Conservation (phyloP, 2,329 filamentous ascomycete species). For the Neopestalotiopsis sp. region DNA sequence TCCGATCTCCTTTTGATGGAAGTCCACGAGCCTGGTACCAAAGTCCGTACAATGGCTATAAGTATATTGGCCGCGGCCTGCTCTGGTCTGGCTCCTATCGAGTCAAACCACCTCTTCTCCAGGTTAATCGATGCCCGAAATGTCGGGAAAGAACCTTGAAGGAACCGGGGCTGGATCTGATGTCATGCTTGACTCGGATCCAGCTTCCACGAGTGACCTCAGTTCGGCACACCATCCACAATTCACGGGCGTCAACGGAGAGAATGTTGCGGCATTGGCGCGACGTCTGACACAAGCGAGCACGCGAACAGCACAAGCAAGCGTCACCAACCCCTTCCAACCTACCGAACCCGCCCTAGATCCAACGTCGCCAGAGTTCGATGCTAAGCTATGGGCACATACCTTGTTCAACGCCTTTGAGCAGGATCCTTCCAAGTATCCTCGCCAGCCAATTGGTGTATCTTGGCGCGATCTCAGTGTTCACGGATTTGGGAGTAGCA, state of each 20-base stretch:
- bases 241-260: background rate
- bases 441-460: slow-evolving; percentile 43
- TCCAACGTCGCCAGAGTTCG: slow-evolving; percentile 49
- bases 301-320: background rate
- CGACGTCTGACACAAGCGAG: slow-evolving; percentile 7
- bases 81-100: background rate
- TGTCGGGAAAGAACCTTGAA: background rate
- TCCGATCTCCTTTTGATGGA: background rate
- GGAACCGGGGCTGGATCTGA: background rate
- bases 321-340: slow-evolving; percentile 1
- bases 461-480: slow-evolving; percentile 45
- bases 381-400: slow-evolving; percentile 51
- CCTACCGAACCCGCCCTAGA: slow-evolving; percentile 40
- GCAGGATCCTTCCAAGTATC: slow-evolving; percentile 40
- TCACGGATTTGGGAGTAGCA: slow-evolving; percentile 41
- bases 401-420: slow-evolving; percentile 48
- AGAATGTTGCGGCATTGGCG: slow-evolving; percentile 6
- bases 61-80: background rate
- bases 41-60: background rate
- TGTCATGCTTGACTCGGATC: background rate
- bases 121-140: background rate
- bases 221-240: background rate
- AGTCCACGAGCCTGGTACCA: background rate
- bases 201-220: background rate
- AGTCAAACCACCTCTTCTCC: background rate